A percentile compares a stretch with the other conserved stretches of the same genome.
Evolutionary conservation across 1,139 yeast species (phyloP).

Genomic region (Yarrowia galli): DNA sequence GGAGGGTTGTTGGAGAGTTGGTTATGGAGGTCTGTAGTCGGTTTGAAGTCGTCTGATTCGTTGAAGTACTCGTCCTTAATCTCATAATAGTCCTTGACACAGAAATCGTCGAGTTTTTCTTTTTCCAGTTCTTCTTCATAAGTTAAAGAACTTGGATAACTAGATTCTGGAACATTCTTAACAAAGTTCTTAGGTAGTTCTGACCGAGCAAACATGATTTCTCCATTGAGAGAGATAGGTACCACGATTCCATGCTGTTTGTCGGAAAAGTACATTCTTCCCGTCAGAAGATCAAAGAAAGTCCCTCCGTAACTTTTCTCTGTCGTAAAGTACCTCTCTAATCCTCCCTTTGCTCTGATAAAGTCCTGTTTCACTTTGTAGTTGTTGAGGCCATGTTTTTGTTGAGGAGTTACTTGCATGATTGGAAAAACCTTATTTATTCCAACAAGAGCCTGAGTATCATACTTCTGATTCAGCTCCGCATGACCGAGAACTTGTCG

Average conservation of each 20-base stretch:
- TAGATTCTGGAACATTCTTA: too few relatives aligned
- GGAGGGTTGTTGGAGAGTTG: background rate
- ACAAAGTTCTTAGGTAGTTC: too few relatives aligned
- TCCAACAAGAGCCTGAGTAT: background rate
- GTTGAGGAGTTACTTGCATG: background rate
- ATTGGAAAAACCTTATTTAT: background rate
- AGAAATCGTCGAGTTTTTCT: background rate
- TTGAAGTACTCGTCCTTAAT: background rate
- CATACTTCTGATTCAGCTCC: background rate
- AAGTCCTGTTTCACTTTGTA: background rate
- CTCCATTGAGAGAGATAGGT: too few relatives aligned
- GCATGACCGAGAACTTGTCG: background rate
- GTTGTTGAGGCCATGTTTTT: too few relatives aligned
- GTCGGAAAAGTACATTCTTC: too few relatives aligned
- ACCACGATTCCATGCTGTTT: too few relatives aligned
- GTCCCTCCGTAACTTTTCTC: too few relatives aligned
- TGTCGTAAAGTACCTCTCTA: background rate
- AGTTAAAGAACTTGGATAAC: too few relatives aligned
- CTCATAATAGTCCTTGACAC: background rate
- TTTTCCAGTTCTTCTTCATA: too few relatives aligned
- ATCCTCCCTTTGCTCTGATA: background rate
- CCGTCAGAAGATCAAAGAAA: too few relatives aligned
- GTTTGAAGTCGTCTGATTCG: background rate
- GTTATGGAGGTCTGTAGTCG: background rate
- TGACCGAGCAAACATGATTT: too few relatives aligned